Conservation (phyloP, 192 early-diverging fungal species). For the Linnemannia hyalina region DNA sequence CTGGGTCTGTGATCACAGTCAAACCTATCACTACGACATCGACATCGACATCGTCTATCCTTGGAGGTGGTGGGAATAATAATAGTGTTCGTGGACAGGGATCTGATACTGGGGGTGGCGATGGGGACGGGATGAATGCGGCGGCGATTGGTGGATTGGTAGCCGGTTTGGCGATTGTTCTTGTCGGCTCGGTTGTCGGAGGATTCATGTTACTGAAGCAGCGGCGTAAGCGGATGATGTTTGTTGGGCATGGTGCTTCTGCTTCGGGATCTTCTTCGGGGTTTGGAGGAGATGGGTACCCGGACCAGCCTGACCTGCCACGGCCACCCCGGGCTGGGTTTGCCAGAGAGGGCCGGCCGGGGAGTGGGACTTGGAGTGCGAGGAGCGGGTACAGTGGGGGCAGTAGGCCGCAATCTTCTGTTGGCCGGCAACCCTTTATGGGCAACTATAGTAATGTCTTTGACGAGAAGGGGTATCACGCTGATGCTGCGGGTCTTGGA, state of each 20-base stretch:
- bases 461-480: constrained; percentile 31
- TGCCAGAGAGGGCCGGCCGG: constrained; percentile 3
- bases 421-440: neutral
- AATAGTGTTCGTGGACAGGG: neutral
- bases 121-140: constrained; percentile 19
- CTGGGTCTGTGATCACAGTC: neutral
- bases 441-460: constrained; percentile 9
- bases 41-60: neutral
- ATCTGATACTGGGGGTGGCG: neutral
- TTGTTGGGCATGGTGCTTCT: constrained; percentile 13
- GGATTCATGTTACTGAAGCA: constrained; percentile 46
- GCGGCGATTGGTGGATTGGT: constrained; percentile 31
- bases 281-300: constrained; percentile 24
- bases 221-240: constrained; percentile 45
- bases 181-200: constrained; percentile 36
- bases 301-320: constrained; percentile 18
- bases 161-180: constrained; percentile 11
- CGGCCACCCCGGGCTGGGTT: constrained; percentile 2
- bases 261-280: constrained; percentile 14
- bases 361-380: constrained; percentile 1
- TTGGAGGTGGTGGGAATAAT: neutral
- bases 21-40: neutral
- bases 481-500: constrained; percentile 25
- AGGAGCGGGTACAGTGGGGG: neutral
- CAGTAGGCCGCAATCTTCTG: neutral